Base-by-base conservation (phyloP, 805 yeast genomes). In the Zygosaccharomyces kombuchaensis region DNA sequence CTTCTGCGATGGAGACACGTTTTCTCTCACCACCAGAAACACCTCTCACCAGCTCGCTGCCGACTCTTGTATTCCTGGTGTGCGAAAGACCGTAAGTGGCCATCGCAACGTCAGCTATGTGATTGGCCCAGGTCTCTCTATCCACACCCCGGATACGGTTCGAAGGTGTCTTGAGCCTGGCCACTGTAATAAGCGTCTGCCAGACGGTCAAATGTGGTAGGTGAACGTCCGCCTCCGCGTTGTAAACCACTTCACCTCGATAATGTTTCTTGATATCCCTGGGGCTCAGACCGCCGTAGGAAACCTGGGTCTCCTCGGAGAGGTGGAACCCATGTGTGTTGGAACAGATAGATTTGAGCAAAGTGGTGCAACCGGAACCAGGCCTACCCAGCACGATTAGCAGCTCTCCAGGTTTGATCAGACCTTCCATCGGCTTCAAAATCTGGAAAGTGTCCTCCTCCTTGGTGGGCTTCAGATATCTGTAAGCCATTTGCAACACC, bases 21-120 rank as follows among this genome's bases (percentile, higher is more conserved):
- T 85, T 84, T 54, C 95, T 72, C 68, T 86, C 93, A 72, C 95
- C 93, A 58, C 95, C 91, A 42, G 91, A 81, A 34, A 83, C 86
- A 69, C 88, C 86, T 61, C 87, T 74, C 25, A 82, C 74, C 34
- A 75, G 70, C 50, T 79, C 84, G 57, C 74, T 74, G 48, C 85
- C 85, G 29, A 80, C 84, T 52, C 75, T 76, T 13, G 84, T 78
- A 59, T 77, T 68, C 49, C 71, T 70, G 5, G 86, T 78, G 60
- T 80, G 86, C 7, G 74, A 66, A 34, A 82, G 68, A 48, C 86
- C 87, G 57, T 77, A 81, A 29, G 73, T 74, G 17, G 77, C 78
- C 78, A 75, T 72, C 26, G 64, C 65, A 12, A 77, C 80, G 45
- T 74, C 72, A 6, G 82, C 67, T 63, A 80, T 62, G 59, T 78